Conservation (phyloP, 768 basidiomycete genomes). For the Lactarius indigo region DNA sequence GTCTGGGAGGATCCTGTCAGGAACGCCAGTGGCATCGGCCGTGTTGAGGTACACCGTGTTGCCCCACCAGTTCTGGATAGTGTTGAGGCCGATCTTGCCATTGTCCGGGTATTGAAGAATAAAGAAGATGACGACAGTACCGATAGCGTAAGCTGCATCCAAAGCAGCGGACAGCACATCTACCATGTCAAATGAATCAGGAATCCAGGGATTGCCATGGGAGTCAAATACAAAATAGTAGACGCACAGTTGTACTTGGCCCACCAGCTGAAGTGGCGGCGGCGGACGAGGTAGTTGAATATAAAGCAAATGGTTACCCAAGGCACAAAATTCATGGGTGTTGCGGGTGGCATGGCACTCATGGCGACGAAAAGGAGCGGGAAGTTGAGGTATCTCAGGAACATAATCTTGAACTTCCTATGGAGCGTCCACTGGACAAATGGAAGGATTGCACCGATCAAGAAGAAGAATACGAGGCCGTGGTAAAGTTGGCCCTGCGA, state of each 20-base stretch:
- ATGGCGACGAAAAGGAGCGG: slow-evolving; percentile 42
- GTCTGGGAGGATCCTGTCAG: background rate
- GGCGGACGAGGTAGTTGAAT: slow-evolving; percentile 34
- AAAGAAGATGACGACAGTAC: slow-evolving; percentile 56
- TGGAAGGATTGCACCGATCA: slow-evolving; percentile 65
- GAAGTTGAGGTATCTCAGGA: slow-evolving; percentile 58
- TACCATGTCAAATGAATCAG: slow-evolving; percentile 15
- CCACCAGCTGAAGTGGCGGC: slow-evolving; percentile 35
- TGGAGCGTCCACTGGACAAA: slow-evolving; percentile 48
- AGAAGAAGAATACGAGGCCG: slow-evolving; percentile 68
- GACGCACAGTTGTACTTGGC: slow-evolving; percentile 35
- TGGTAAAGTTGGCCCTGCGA: background rate
- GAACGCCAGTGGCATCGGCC: background rate
- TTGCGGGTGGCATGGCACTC: slow-evolving; percentile 40
- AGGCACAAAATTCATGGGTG: slow-evolving; percentile 39
- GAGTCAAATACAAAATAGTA: slow-evolving; percentile 7
- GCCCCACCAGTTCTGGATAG: slow-evolving; percentile 66
- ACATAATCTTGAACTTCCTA: background rate
- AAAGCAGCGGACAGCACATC: slow-evolving; percentile 66
- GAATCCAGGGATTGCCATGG: slow-evolving; percentile 33
- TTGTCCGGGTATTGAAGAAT: slow-evolving; percentile 58
- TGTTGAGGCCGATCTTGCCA: slow-evolving; percentile 38
- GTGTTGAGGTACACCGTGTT: slow-evolving; percentile 25
- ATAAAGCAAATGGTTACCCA: slow-evolving; percentile 38
- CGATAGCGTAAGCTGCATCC: slow-evolving; percentile 63